Percentiles rank a stretch among this genome's conserved stretches.
These are phyloP conservation scores for Desmodesmus armatus DNA, from an alignment of 139 green algal genomes.

Conservation along the genomic window DNA sequence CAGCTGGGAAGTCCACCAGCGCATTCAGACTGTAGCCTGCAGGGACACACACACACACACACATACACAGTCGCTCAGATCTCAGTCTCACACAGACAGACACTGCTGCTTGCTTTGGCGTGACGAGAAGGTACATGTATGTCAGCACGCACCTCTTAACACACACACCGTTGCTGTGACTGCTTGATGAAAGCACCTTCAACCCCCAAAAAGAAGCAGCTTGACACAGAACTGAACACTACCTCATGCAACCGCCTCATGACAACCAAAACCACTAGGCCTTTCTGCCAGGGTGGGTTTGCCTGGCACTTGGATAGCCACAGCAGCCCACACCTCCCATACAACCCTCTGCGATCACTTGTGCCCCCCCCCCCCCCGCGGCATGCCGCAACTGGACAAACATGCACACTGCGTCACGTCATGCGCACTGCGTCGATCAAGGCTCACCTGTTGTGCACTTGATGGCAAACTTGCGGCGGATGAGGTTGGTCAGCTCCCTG, in stretches of 20 bases:
- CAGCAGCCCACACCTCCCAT: neutral
- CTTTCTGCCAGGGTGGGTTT: neutral
- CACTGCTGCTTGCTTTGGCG: no score
- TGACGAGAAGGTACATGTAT: no score
- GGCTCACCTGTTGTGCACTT: slow-evolving; percentile 97
- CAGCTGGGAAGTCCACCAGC: slow-evolving; percentile 93
- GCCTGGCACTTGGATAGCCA: neutral
- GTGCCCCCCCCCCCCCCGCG: no score
- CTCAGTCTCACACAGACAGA: no score
- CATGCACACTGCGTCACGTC: neutral
- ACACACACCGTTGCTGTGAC: no score
- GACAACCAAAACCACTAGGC: neutral
- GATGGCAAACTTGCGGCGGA: slow-evolving; percentile 97
- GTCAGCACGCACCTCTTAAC: no score
- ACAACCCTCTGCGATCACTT: neutral
- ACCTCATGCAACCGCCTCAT: neutral
- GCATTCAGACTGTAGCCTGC: slow-evolving; percentile 89
- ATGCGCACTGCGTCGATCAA: no score
- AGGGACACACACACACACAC: no score
- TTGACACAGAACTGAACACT: neutral
- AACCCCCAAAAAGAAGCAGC: no score
- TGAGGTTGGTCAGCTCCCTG: slow-evolving; percentile 87
- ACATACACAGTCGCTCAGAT: no score
- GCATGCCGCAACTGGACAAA: no score
- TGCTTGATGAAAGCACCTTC: no score